These are phyloP conservation scores for Brachypodium distachyon DNA, from an alignment of 202 grass and related monocot species.

Conservation along the genomic window DNA sequence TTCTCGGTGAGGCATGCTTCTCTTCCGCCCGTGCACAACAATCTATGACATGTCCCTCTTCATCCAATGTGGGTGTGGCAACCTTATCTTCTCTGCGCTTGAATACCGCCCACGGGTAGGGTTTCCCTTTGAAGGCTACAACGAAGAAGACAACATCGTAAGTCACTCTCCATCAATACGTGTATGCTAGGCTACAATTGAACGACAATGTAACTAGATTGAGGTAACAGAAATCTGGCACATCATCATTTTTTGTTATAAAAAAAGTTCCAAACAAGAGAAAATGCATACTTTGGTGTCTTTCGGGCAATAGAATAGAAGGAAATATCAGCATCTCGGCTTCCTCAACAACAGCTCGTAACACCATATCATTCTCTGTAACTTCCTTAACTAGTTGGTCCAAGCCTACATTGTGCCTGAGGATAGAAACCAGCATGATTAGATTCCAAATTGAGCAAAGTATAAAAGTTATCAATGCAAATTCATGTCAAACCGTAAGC, in stretches of 20 bases:
- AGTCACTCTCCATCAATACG: no score
- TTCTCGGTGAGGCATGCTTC: not conserved
- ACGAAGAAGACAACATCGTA: not conserved
- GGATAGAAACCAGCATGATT: not conserved
- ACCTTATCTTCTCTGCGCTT: constrained; percentile 6
- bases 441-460: not conserved
- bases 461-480: not conserved
- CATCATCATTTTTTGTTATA: not conserved
- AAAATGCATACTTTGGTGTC: constrained; percentile 32
- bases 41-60: not conserved
- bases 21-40: not conserved
- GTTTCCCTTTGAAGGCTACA: constrained; percentile 39
- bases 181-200: not conserved
- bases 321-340: constrained; percentile 48
- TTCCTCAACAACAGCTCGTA: constrained; percentile 23
- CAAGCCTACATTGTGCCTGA: constrained; percentile 16
- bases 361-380: constrained; percentile 33
- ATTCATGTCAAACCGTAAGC: not conserved
- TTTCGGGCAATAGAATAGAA: constrained; percentile 44
- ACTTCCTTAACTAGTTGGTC: constrained; percentile 35
- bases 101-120: constrained; percentile 59
- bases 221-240: not conserved
- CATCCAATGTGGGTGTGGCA: not conserved
- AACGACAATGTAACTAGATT: not conserved
- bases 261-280: not conserved